phyloP scores from a whole-genome alignment of 2,329 filamentous ascomycete species.

The Alternaria sp. region DNA sequence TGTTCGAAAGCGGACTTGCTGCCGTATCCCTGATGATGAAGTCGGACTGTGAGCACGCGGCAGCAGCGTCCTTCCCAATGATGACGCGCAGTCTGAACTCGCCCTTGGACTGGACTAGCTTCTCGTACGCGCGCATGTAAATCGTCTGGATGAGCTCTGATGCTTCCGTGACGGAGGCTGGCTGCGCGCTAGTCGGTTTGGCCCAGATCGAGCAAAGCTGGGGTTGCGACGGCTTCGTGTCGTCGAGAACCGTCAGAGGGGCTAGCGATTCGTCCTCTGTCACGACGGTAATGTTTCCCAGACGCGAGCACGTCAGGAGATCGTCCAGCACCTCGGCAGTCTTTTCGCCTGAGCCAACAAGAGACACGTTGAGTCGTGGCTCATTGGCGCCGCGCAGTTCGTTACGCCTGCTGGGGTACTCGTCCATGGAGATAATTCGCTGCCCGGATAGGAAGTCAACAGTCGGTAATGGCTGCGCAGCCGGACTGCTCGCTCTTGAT shows the following conservation, averaged over 20 bases:
- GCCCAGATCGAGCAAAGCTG: constrained; percentile 46
- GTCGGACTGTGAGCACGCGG: constrained; percentile 31
- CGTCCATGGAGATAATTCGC: constrained; percentile 40
- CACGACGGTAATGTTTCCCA: constrained; percentile 45
- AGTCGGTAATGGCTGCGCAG: constrained; percentile 25
- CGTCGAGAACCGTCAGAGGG: constrained; percentile 34
- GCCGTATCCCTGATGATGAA: constrained; percentile 41
- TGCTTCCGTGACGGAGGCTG: constrained; percentile 25
- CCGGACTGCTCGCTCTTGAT: constrained; percentile 16
- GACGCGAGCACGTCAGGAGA: constrained; percentile 38
- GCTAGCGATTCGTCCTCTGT: constrained; percentile 42
- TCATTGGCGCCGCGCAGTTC: constrained; percentile 37
- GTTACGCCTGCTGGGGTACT: constrained; percentile 41
- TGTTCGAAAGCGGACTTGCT: constrained; percentile 21
- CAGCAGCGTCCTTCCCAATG: constrained; percentile 32
- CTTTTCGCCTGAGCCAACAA: constrained; percentile 40
- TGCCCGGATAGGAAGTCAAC: constrained; percentile 42
- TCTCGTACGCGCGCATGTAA: constrained; percentile 45
- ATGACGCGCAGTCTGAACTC: constrained; percentile 37
- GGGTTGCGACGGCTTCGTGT: constrained; percentile 34
- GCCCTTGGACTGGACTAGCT: constrained; percentile 43
- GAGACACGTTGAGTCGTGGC: constrained; percentile 35
- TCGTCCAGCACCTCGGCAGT: constrained; percentile 43
- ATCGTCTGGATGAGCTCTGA: constrained; percentile 43
- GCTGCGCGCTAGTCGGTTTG: constrained; percentile 31